Evolutionary conservation across 2,329 filamentous ascomycete species (phyloP), one percentile per base, ranked within the genome.

Genomic region (Ceratocystis variospora): DNA sequence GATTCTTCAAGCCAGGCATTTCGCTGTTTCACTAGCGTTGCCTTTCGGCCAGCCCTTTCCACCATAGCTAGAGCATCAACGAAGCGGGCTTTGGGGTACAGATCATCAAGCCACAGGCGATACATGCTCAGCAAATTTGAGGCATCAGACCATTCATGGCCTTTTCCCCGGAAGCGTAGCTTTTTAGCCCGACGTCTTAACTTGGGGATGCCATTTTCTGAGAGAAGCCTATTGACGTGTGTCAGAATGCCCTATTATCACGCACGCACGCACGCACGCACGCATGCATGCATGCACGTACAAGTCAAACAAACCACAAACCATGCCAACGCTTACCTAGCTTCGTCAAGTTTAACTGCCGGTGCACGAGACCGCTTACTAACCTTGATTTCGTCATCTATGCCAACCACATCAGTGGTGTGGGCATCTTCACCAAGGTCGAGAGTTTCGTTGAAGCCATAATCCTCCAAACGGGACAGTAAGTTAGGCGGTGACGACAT

Each of bases 11-110:
- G 93, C 88, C 90, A 96, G 69, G 88, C 85, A 73, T 83, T 84
- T 68, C 93, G 82, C 76, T 87, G 87, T 41, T 84, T 81, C 69
- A 89, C 83, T 73, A 97, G 81, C 15, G 81, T 80, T 73, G 89
- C 92, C 71, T 87, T 90, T 75, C 96, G 94, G 0, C 94, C 94
- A 0, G 90, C 80, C 76, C 96, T 96, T 75, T 99, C 94, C 1
- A 97, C 89, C 79, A 97, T 96, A 48, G 81, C 78, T 5, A 97
- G 79, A 2, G 89, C 94, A 72, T 99, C 94, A 61, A 89, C 83
- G 72, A 99, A 99, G 72, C 91, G 93, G 4, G 93, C 94, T 72
- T 95, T 91, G 12, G 94, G 94, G 72, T 92, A 99, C 12, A 99
- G 80, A 72, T 96, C 91, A 75, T 99, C 93, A 1, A 99, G 87